Evolutionary conservation across 768 basidiomycete species (phyloP).

Genomic region (Leucosporidium scottii): DNA sequence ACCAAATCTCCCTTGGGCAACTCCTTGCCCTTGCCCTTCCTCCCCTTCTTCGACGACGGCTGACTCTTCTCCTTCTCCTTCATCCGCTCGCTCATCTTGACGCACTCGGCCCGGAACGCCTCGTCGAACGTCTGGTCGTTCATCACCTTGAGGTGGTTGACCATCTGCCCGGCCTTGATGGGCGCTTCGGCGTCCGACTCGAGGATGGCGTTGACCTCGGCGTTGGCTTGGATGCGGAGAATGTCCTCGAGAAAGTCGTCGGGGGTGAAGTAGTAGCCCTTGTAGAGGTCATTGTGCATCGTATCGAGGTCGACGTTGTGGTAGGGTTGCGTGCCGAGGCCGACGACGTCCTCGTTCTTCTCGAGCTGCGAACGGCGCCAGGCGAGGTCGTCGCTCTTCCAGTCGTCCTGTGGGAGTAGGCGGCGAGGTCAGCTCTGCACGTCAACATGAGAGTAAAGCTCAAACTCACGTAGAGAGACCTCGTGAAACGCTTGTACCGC

Average conservation of each 20-base stretch:
- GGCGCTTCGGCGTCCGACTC: constrained; percentile 77
- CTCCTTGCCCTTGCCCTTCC: constrained; percentile 22
- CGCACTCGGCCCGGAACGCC: constrained; percentile 71
- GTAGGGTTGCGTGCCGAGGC: constrained; percentile 42
- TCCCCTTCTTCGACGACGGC: not conserved
- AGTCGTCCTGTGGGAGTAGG: constrained; percentile 43
- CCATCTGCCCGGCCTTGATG: constrained; percentile 80
- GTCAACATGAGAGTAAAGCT: constrained; percentile 20
- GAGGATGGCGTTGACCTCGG: constrained; percentile 69
- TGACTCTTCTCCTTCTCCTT: constrained; percentile 46
- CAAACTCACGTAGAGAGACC: constrained; percentile 45
- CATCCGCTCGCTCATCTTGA: constrained; percentile 63
- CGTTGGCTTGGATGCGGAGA: constrained; percentile 46
- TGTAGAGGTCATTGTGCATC: constrained; percentile 79
- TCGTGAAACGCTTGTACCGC: constrained; percentile 82
- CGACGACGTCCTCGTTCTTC: constrained; percentile 11
- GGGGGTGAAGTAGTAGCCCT: constrained; percentile 75
- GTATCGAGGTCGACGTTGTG: constrained; percentile 87
- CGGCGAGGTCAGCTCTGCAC: constrained; percentile 44
- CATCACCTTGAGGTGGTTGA: constrained; percentile 67
- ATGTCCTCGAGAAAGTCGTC: constrained; percentile 72
- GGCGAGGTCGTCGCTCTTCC: constrained; percentile 32
- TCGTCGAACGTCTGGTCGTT: constrained; percentile 54
- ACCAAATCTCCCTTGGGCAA: constrained; percentile 14
- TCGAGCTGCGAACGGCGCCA: constrained; percentile 24